A percentile compares a stretch with the other conserved stretches of the same genome.
Conservation (phyloP, 495 filamentous ascomycete genomes). For the Trichoderma parareesei region DNA sequence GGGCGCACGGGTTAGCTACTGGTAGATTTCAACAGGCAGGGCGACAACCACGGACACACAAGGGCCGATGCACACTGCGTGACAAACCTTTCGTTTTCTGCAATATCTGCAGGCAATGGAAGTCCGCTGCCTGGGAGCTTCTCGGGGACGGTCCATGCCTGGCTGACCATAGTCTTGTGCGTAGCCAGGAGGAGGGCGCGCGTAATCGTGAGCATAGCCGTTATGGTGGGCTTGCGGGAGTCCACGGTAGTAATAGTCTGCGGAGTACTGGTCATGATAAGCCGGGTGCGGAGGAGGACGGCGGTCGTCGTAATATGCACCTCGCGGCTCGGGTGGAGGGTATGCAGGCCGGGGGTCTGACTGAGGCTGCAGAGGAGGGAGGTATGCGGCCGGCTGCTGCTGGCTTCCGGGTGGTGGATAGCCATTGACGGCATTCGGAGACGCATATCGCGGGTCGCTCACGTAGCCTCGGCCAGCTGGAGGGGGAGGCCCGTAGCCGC, state of each 20-base stretch:
- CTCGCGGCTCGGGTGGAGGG: slow-evolving; percentile 12
- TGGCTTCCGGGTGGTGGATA: slow-evolving; percentile 13
- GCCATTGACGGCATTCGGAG: slow-evolving; percentile 12
- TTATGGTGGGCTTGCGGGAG: slow-evolving; percentile 14
- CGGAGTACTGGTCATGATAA: slow-evolving; percentile 14
- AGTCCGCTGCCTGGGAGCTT: slow-evolving; percentile 41
- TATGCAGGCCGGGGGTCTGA: slow-evolving; percentile 17
- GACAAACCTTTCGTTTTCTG: slow-evolving; percentile 39
- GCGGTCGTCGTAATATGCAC: slow-evolving; percentile 15
- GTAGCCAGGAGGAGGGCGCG: slow-evolving; percentile 19
- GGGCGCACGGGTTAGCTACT: slow-evolving; percentile 14
- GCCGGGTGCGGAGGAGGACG: slow-evolving; percentile 17
- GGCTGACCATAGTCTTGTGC: slow-evolving; percentile 20
- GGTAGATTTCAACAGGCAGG: not conserved
- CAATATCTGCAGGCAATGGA: slow-evolving; percentile 46
- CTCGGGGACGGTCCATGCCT: slow-evolving; percentile 19
- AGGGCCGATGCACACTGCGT: not conserved
- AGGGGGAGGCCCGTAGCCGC: slow-evolving; percentile 7
- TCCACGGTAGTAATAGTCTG: slow-evolving; percentile 10
- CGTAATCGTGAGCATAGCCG: slow-evolving; percentile 20
- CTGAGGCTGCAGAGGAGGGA: slow-evolving; percentile 16
- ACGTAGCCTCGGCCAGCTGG: slow-evolving; percentile 8
- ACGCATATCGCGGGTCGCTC: slow-evolving; percentile 10
- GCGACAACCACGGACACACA: not conserved
- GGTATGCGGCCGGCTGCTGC: slow-evolving; percentile 16